These are phyloP conservation scores for Vigna reflexopilosa DNA, from an alignment of 306 rosid genomes.

Conservation along the genomic window DNA sequence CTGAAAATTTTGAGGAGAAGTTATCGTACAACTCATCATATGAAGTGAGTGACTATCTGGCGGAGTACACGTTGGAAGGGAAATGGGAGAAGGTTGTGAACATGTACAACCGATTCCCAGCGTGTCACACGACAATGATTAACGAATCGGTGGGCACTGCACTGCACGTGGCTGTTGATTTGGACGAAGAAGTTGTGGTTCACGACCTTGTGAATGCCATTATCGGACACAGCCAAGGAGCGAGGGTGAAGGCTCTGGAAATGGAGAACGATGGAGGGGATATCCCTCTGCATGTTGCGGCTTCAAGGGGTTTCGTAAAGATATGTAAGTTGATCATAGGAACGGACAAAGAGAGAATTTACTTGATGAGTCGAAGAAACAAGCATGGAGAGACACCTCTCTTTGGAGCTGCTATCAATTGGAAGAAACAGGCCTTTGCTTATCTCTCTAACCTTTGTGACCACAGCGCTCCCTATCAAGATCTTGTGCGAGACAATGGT, in stretches of 20 bases:
- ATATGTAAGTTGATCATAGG: constrained; percentile 37
- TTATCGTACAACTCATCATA: background rate
- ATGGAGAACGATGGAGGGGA: background rate
- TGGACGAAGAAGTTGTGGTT: constrained; percentile 1
- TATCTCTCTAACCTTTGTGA: background rate
- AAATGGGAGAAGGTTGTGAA: constrained; percentile 9
- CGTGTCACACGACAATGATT: background rate
- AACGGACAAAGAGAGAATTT: background rate
- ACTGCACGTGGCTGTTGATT: constrained; percentile 32
- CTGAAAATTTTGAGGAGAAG: background rate
- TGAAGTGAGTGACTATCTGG: background rate
- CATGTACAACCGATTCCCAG: background rate
- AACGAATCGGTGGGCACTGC: background rate
- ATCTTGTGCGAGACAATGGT: constrained; percentile 26
- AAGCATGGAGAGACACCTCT: constrained; percentile 33
- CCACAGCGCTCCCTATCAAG: background rate
- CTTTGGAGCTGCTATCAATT: constrained; percentile 41
- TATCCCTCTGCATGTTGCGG: constrained; percentile 44
- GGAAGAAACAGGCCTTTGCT: constrained; percentile 35
- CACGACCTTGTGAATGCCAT: background rate
- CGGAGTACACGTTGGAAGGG: constrained; percentile 30
- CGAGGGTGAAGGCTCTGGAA: background rate
- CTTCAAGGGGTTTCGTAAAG: constrained; percentile 25
- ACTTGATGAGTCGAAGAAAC: constrained; percentile 11
- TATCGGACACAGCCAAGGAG: background rate